Evolutionary conservation across 106 monocot genomes (phyloP), one percentile per base, ranked within the genome.

Genomic region (Cymbidium sinense): DNA sequence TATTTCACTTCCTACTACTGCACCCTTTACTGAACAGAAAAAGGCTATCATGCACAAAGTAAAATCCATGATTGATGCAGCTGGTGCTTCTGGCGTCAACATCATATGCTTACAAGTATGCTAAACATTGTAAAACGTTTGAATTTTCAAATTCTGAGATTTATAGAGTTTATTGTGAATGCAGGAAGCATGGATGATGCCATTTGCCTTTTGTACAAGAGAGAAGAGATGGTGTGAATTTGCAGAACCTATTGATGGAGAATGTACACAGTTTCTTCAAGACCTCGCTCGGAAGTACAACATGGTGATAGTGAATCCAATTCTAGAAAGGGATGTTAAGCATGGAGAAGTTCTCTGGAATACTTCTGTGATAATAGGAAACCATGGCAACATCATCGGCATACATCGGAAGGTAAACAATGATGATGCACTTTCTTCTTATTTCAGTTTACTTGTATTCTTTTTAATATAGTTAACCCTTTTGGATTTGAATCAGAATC

Each of bases 201-300:
- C 98, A 52, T 98, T 98, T 85, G 98, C 90, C 73, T 98, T 98
- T 47, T 98, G 94, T 78, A 94, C 98, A 0, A 73, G 92, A 37
- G 96, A 96, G 84, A 96, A 96, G 70, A 87, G 84, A 84, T 99
- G 99, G 99, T 95, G 92, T 82, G 95, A 95, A 83, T 95, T 95
- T 86, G 92, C 95, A 41, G 95, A 99, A 70, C 90, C 95, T n/a
- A 34, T 93, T 77, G 87, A 93, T 83, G 99, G 99, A 41, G 95
- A 95, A 80, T 77, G 85, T 2, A 99, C 92, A 21, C 77, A 84
- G 41, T 93, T 95, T 81, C 92, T 99, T 70, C 99, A 93, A 81
- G 87, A 84, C 19, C 84, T 92, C 74, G 92, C 99, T 50, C 82
- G 73, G 29, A 93, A 95, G 76, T 88, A 90, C 84, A 91, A 90